Evolutionary conservation across 139 green algal genomes (phyloP), one percentile per base, ranked within the genome.

Genomic region (Chlamydomonas sphaeroides): DNA sequence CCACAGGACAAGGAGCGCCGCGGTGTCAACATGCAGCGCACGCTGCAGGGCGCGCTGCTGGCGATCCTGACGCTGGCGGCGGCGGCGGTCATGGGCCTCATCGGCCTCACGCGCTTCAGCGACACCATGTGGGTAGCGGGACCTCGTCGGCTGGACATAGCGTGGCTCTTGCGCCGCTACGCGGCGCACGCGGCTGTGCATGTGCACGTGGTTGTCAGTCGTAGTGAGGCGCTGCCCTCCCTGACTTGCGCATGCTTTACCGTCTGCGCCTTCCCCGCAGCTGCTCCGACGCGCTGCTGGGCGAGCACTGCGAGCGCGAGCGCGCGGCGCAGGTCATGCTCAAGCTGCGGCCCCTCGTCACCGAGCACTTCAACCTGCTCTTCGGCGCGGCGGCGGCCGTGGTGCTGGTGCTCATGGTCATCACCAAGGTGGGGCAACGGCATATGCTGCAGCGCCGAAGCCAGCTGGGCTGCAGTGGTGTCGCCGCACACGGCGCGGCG

Each of bases 11-110:
- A 70, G 28, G 51, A 32, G 28, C n/a, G 26, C 15, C 75, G 75
- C 36, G 48, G 73, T 3, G 30, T 28, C 28, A 87, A 87, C 72
- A 28, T 73, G 65, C 70, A 77, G 51, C 82, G 82, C 35, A 76
- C 49, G 26, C 36, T 87, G 82, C 74, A 87, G 56, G 82, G 82
- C 26, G 20, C 74, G 39, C 41, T 77, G 65, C 65, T 87, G 38
- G 14, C 65, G 72, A 21, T 83, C 38, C 38, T 83, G 20, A 83
- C 72, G 17, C 45, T 87, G 25, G 28, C 28, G 5, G 49, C 62
- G 42, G 42, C 41, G 57, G 61, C 6, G 36, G 7, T 68, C 36
- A 80, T 84, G 65, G 36, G 36, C 21, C 51, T 77, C 28, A 15
- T 84, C 35, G 11, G 56, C 41, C 51, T 26, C 26, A 21, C 36